Evolutionary conservation across 2,329 filamentous ascomycete species (phyloP).

Genomic region (Aspergillus cejpii): DNA sequence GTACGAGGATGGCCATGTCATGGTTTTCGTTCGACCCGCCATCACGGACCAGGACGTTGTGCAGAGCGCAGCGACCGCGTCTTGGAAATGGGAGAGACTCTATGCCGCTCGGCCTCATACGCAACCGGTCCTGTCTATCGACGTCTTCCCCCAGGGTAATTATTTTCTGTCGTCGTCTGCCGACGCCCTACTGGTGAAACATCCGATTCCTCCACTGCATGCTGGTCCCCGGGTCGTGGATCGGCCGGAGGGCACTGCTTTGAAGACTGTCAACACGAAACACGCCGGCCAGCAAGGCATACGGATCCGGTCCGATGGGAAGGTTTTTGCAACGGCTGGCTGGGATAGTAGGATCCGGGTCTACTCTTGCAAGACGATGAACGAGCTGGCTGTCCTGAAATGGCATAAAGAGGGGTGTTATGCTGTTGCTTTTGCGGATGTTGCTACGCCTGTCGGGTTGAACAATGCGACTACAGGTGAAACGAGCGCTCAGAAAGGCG

Average conservation of each 20-base stretch:
- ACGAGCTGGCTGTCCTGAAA: slow-evolving; percentile 83
- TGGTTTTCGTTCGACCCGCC: slow-evolving; percentile 53
- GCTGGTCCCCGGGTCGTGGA: slow-evolving; percentile 8
- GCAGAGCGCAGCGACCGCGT: slow-evolving; percentile 11
- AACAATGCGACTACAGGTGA: background rate
- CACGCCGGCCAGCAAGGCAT: slow-evolving; percentile 87
- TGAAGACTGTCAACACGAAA: slow-evolving; percentile 66
- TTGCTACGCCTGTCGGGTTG: slow-evolving; percentile 16
- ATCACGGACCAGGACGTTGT: slow-evolving; percentile 30
- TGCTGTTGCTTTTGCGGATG: slow-evolving; percentile 62
- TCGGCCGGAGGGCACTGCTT: slow-evolving; percentile 38
- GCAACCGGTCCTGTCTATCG: slow-evolving; percentile 75
- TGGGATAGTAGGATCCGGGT: slow-evolving; percentile 82
- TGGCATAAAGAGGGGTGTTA: slow-evolving; percentile 92
- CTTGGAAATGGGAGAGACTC: slow-evolving; percentile 46
- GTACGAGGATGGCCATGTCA: slow-evolving; percentile 77
- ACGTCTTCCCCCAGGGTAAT: slow-evolving; percentile 44
- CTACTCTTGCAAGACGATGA: slow-evolving; percentile 72
- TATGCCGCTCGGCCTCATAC: slow-evolving; percentile 64
- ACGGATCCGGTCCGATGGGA: slow-evolving; percentile 68
- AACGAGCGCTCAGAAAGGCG: background rate
- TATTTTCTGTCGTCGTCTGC: slow-evolving; percentile 75
- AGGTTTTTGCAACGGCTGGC: slow-evolving; percentile 80
- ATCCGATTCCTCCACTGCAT: slow-evolving; percentile 51
- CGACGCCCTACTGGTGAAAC: slow-evolving; percentile 70